phyloP scores from a whole-genome alignment of 306 rosid species.

The Cucurbita pepo region DNA sequence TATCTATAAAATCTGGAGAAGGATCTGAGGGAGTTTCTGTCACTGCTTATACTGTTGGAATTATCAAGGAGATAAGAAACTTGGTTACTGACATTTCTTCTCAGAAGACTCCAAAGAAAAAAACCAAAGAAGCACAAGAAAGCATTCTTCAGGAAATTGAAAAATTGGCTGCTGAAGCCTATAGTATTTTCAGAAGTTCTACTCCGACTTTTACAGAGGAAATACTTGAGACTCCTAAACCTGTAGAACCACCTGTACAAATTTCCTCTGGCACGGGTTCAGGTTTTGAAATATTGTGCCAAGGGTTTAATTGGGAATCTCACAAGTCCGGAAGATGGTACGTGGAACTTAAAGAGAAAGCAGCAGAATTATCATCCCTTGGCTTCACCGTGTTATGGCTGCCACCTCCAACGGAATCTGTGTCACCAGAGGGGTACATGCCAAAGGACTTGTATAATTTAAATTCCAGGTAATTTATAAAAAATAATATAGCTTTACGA shows the following conservation, averaged over 20 bases:
- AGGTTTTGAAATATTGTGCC: conserved; percentile 85
- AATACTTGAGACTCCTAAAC: conserved; percentile 20
- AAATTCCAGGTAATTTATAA: conserved; percentile 53
- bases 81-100: conserved; percentile 62
- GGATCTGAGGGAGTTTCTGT: conserved; percentile 25
- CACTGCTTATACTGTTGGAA: conserved; percentile 41
- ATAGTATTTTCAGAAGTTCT: conserved; percentile 62
- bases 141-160: conserved; percentile 81
- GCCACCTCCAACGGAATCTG: conserved; percentile 97
- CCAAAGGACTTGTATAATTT: conserved; percentile 83
- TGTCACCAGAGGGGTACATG: conserved; percentile 95
- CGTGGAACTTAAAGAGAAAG: conserved; percentile 61
- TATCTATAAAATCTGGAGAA: conserved; percentile 16
- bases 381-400: conserved; percentile 91
- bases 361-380: conserved; percentile 45
- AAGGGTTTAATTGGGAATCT: conserved; percentile 98
- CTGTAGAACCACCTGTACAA: conserved; percentile 7
- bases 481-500: not conserved
- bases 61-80: conserved; percentile 61
- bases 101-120: conserved; percentile 35
- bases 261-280: conserved; percentile 62
- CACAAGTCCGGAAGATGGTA: conserved; percentile 88
- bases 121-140: conserved; percentile 71
- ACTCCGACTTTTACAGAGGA: conserved; percentile 48
- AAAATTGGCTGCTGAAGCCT: conserved; percentile 89